A percentile compares a stretch with the other conserved stretches of the same genome.
Conservation (phyloP, 2,329 filamentous ascomycete species). For the Penicillium sp. region DNA sequence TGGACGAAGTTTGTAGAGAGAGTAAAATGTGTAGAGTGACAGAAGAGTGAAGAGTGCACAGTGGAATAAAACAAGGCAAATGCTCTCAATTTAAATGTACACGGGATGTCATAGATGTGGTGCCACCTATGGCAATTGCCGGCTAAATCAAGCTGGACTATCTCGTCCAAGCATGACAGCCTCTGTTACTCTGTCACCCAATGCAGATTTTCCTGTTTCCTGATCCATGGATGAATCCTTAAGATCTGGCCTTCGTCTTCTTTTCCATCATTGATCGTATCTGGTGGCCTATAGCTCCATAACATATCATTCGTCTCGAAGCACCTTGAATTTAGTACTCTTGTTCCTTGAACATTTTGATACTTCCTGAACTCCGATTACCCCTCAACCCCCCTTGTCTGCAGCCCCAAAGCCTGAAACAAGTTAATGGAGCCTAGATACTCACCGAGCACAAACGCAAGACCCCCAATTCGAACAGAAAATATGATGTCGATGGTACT, state of each 20-base stretch:
- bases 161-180: background rate
- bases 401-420: background rate
- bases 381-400: background rate
- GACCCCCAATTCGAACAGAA: background rate
- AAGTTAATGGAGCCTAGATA: background rate
- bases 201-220: background rate
- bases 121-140: constrained; percentile 12
- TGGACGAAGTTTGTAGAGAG: background rate
- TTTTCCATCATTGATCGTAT: background rate
- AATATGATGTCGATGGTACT: background rate
- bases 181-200: background rate
- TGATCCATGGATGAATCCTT: background rate
- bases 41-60: too few relatives aligned
- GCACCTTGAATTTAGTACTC: background rate
- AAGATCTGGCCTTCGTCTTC: background rate
- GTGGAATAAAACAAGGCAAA: background rate
- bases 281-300: background rate
- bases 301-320: background rate
- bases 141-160: background rate
- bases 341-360: background rate
- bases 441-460: background rate
- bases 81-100: background rate
- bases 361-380: background rate
- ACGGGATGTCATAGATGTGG: constrained; percentile 5
- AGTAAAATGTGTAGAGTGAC: background rate